Evolutionary conservation across 352 stramenopile genomes (phyloP), one percentile per base, ranked within the genome.

Genomic region (Nothophytophthora sp.): DNA sequence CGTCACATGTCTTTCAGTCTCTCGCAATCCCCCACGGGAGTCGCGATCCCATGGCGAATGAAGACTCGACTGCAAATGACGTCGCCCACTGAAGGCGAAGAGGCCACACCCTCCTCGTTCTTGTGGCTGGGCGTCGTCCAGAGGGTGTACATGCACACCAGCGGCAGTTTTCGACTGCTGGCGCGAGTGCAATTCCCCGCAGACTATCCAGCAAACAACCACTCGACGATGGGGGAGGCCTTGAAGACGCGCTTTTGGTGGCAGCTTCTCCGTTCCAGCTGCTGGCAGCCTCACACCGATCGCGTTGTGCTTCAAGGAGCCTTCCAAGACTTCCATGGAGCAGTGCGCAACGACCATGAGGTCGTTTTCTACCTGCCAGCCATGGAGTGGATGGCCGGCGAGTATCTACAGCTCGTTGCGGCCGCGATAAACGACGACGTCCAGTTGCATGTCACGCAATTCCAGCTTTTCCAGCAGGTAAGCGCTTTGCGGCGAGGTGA

Each of bases 371-470:
- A 57, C 5, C 34, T 63, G 22, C 52, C 59, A 29, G 15, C 45
- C 20, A 55, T 55, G 34, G 44, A 70, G 12, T 70, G 59, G 50
- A 53, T 70, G 27, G 41, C 49, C 15, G 60, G 63, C 13, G 53
- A 73, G 34, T 64, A 62, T 13, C 20, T 69, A 12, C 56, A 65
- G 25, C 32, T 65, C 33, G 51, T 42, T 16, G 42, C 47, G 36
- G 40, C 33, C 15, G 34, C 43, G 51, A n/a, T 22, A 25, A 54
- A 25, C 30, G 32, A 47, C 19, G 41, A 61, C 9, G 16, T 50
- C 27, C 22, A 19, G 0, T 32, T 70, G 25, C 36, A 11, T 12
- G 9, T 57, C 9, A 12, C 50, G 12, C 29, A 60, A 5, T 55
- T 56, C 29, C 25, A 56, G 34, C 8, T 63, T 22, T 67, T 63